These are phyloP conservation scores for Penicillium herquei DNA, from an alignment of 495 filamentous ascomycete species.

Conservation along the genomic window DNA sequence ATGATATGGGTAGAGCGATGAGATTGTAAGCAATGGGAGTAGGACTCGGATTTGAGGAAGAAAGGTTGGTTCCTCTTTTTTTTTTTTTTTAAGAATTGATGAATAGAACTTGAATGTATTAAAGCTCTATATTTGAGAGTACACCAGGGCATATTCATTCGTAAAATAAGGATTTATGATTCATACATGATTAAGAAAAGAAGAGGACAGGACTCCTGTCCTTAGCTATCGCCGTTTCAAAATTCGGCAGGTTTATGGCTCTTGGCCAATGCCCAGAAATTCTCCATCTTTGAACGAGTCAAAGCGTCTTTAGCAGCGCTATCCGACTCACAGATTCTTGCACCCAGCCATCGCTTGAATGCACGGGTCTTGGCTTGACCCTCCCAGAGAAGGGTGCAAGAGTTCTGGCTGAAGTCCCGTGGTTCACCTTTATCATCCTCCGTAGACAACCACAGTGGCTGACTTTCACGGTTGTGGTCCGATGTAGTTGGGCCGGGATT, in stretches of 20 bases:
- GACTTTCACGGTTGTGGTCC: conserved; percentile 58
- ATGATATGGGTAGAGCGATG: too few species aligned
- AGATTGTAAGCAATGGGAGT: too few species aligned
- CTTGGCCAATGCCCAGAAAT: conserved; percentile 94
- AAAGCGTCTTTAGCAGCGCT: conserved; percentile 79
- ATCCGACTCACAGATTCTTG: conserved; percentile 84
- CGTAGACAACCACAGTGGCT: conserved; percentile 69
- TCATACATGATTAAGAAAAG: conserved; percentile 7
- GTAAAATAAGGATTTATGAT: conserved; percentile 8
- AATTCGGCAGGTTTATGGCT: conserved; percentile 46
- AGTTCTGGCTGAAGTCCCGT: conserved; percentile 77
- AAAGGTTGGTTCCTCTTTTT: too few species aligned
- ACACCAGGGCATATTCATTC: too few species aligned
- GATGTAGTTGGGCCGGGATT: conserved; percentile 67
- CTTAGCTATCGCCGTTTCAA: background rate
- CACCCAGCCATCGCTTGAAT: conserved; percentile 80
- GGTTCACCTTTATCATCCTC: conserved; percentile 76
- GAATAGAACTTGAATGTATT: too few species aligned
- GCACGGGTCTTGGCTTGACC: conserved; percentile 73
- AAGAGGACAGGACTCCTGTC: background rate
- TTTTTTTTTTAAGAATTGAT: too few species aligned
- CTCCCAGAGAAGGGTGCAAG: conserved; percentile 81
- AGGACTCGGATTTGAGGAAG: too few species aligned
- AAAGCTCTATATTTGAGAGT: too few species aligned
- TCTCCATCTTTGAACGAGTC: conserved; percentile 82